Percentiles rank a stretch among this genome's conserved stretches.
These are phyloP conservation scores for Claviceps sp. DNA, from an alignment of 2,329 filamentous ascomycete species.

Conservation along the genomic window DNA sequence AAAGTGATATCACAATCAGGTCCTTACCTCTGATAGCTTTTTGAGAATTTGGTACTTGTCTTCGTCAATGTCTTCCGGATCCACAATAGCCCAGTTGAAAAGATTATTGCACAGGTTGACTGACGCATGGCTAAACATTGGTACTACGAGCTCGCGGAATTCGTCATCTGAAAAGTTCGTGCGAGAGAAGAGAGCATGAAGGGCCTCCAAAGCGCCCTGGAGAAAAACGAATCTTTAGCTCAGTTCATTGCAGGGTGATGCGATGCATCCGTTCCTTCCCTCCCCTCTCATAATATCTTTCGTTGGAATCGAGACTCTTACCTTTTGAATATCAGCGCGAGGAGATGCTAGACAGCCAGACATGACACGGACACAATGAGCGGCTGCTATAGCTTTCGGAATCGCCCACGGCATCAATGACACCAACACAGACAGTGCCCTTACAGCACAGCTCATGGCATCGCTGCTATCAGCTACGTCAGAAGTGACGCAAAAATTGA, in stretches of 20 bases:
- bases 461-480: constrained; percentile 52
- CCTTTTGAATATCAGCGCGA: constrained; percentile 62
- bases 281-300: too few relatives aligned
- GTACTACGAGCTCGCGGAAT: constrained; percentile 62
- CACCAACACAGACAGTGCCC: constrained; percentile 62
- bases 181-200: constrained; percentile 71
- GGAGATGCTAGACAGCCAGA: constrained; percentile 57
- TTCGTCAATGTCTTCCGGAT: constrained; percentile 74
- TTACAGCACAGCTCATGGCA: constrained; percentile 57
- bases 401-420: constrained; percentile 81
- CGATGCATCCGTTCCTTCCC: neutral
- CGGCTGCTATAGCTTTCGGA: constrained; percentile 62
- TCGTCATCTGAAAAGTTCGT: constrained; percentile 64
- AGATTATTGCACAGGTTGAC: constrained; percentile 60
- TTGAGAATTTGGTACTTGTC: constrained; percentile 86
- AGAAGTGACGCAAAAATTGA: constrained; percentile 58
- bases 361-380: constrained; percentile 56
- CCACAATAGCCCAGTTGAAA: constrained; percentile 68
- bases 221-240: constrained; percentile 10
- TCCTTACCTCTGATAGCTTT: constrained; percentile 74
- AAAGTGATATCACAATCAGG: neutral
- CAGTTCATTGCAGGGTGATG: neutral
- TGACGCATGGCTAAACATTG: constrained; percentile 62
- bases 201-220: constrained; percentile 64
- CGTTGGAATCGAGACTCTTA: constrained; percentile 15